Evolutionary conservation across 2,329 filamentous ascomycete species (phyloP).

Genomic region (Penicillium fuscoglaucum): DNA sequence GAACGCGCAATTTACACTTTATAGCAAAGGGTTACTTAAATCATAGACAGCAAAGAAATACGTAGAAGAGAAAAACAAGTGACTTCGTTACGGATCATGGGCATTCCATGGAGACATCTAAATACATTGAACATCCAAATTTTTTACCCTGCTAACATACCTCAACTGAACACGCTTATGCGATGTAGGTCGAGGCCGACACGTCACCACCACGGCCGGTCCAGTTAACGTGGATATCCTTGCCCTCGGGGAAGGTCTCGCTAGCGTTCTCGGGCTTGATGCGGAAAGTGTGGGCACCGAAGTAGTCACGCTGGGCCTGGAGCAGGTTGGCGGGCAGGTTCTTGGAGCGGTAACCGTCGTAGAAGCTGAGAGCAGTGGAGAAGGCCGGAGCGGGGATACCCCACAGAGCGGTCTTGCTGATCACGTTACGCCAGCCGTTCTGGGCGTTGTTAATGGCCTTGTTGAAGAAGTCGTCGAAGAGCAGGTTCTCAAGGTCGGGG

Average conservation of each 20-base stretch:
- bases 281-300: slow-evolving; percentile 88
- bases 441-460: slow-evolving; percentile 97
- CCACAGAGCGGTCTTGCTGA: slow-evolving; percentile 87
- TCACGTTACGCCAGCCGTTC: slow-evolving; percentile 85
- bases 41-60: not conserved
- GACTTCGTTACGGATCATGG: slow-evolving; percentile 29
- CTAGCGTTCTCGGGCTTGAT: slow-evolving; percentile 78
- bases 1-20: not conserved
- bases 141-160: slow-evolving; percentile 24
- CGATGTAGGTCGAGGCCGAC: slow-evolving; percentile 95
- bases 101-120: slow-evolving; percentile 27
- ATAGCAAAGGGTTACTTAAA: not conserved
- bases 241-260: slow-evolving; percentile 76
- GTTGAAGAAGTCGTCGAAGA: slow-evolving; percentile 99
- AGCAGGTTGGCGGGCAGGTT: slow-evolving; percentile 96
- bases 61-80: slow-evolving; percentile 12
- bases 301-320: slow-evolving; percentile 99
- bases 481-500: slow-evolving; percentile 93
- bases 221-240: slow-evolving; percentile 99
- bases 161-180: slow-evolving; percentile 57
- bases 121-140: slow-evolving; percentile 29
- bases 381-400: slow-evolving; percentile 96
- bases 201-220: slow-evolving; percentile 97
- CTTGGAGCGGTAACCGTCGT: slow-evolving; percentile 97
- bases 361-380: slow-evolving; percentile 96